Percentiles rank a stretch among this genome's conserved stretches.
Conservation (phyloP, 495 filamentous ascomycete species). For the Daldinia loculata region DNA sequence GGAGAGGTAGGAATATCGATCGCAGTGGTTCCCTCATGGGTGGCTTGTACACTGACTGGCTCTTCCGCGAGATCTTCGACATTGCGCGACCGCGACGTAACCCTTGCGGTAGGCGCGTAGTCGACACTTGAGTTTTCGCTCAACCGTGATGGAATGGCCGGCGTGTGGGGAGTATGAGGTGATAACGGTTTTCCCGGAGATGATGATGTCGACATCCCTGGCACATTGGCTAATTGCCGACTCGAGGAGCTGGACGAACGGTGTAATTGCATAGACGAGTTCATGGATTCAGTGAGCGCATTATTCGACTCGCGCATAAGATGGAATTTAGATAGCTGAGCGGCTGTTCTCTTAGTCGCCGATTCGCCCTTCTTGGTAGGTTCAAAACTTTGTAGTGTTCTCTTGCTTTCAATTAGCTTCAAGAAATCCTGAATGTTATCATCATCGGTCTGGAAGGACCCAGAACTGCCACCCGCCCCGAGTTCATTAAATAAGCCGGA, state of each 20-base stretch:
- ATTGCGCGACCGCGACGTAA: slow-evolving; percentile 28
- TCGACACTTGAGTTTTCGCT: slow-evolving; percentile 88
- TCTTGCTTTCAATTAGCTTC: slow-evolving; percentile 82
- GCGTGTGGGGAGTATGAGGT: slow-evolving; percentile 93
- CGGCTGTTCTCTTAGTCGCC: slow-evolving; percentile 69
- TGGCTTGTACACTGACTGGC: slow-evolving; percentile 49
- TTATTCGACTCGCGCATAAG: slow-evolving; percentile 87
- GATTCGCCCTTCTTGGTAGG: slow-evolving; percentile 64
- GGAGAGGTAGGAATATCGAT: slow-evolving; percentile 88
- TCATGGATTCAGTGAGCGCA: slow-evolving; percentile 86
- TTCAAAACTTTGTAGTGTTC: slow-evolving; percentile 77
- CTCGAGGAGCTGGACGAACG: slow-evolving; percentile 86
- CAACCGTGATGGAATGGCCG: slow-evolving; percentile 89
- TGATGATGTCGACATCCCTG: slow-evolving; percentile 86
- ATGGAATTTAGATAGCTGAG: slow-evolving; percentile 79
- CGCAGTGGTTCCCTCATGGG: slow-evolving; percentile 66
- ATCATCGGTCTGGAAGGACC: slow-evolving; percentile 84
- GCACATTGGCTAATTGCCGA: slow-evolving; percentile 82
- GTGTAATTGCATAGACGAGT: slow-evolving; percentile 80
- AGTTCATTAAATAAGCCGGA: slow-evolving; percentile 81
- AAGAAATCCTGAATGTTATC: slow-evolving; percentile 93
- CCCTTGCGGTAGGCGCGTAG: slow-evolving; percentile 58
- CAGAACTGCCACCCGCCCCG: slow-evolving; percentile 74
- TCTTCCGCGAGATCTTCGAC: slow-evolving; percentile 51
- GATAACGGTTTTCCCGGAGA: slow-evolving; percentile 90